phyloP scores from a whole-genome alignment of 331 rosid species.

The Erythrophleum ivorense region DNA sequence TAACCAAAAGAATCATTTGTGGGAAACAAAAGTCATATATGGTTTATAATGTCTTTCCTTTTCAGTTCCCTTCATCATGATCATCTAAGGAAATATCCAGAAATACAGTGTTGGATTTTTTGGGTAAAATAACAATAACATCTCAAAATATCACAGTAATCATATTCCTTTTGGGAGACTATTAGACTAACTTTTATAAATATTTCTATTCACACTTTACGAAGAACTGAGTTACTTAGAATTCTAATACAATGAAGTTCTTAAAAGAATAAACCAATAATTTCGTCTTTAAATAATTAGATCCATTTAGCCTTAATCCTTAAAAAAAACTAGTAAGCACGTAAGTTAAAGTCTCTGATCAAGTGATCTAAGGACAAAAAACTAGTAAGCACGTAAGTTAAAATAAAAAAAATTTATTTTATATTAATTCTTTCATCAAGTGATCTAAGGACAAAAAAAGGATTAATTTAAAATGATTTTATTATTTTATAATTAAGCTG shows the following conservation, averaged over 20 bases:
- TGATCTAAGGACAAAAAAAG: too few species aligned
- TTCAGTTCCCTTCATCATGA: slow-evolving; percentile 1
- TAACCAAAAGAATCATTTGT: background rate
- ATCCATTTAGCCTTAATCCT: too few species aligned
- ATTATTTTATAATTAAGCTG: too few species aligned
- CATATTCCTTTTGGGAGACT: background rate
- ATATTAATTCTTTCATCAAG: too few species aligned
- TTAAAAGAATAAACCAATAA: background rate
- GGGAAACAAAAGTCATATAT: slow-evolving; percentile 3
- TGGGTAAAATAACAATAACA: background rate
- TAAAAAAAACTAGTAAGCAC: too few species aligned
- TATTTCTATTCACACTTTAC: background rate
- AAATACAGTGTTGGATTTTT: too few species aligned
- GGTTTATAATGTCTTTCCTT: background rate
- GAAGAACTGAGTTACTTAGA: background rate
- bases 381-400: too few species aligned
- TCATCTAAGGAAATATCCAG: background rate
- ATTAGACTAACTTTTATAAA: background rate
- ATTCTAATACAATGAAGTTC: background rate
- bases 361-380: too few species aligned
- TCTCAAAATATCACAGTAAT: background rate
- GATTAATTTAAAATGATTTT: too few species aligned
- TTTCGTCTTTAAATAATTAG: background rate
- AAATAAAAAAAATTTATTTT: too few species aligned
- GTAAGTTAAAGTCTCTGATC: too few species aligned